Evolutionary conservation across 2,329 filamentous ascomycete species (phyloP), one percentile per base, ranked within the genome.

Genomic region (Shiraia sp.): DNA sequence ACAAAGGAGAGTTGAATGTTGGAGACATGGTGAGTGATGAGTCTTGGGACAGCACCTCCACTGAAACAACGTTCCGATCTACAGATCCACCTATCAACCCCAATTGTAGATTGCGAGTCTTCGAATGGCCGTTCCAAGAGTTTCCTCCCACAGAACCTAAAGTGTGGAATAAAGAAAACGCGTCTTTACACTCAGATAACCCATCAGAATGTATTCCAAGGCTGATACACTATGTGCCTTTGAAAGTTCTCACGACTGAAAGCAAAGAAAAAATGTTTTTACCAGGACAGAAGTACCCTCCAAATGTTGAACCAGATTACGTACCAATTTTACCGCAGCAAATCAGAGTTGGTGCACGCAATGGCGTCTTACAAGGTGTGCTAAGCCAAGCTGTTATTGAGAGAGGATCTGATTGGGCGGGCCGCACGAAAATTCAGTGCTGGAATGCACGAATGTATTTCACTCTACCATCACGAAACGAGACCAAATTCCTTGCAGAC

Each of bases 401-500:
- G 31, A 45, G 41, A 10, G 65, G 53, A 6, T 10, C 33, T 2
- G 24, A 53, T 2, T 69, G 65, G 65, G 51, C 53, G 2, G n/a
- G 31, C 2, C 57, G 63, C 10, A 67, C 65, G 0, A 36, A 43
- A 3, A 41, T 67, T 0, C 61, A 66, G 28, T 51, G 49, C 15
- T 61, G 53, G 47, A 64, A 60, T 24, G 64, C 53, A 1, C 33
- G 44, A 0, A 59, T 69, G 41, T 66, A 56, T 31, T 59, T 69
- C 15, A n/a, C 52, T 2, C 49, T 61, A 2, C 49, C 55, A 1
- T 27, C 37, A 0, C 35, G 36, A 2, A 46, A 45, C 10, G 33
- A 42, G 2, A 26, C 36, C 0, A 55, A 53, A 9, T 7, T 33
- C 0, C 48, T 64, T 4, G 40, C 43, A 3, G 43, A 44, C 0